Evolutionary conservation across 2,329 filamentous ascomycete species (phyloP).

Genomic region (Domatiomyces globalis): DNA sequence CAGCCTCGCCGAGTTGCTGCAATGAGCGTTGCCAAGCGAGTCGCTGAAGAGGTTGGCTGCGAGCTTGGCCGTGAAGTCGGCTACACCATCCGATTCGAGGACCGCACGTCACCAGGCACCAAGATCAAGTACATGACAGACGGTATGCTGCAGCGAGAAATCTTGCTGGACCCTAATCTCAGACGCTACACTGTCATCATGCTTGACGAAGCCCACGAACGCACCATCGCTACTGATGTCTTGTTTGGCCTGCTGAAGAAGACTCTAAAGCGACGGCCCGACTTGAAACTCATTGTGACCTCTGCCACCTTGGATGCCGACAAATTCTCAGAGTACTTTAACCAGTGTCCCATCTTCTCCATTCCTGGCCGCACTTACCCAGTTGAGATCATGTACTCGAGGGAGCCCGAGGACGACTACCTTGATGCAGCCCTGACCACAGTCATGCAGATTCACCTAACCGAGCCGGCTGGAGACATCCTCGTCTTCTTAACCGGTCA

Average conservation of each 20-base stretch:
- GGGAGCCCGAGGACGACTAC: conserved; percentile 91
- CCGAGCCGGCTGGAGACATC: conserved; percentile 83
- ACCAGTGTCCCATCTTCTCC: conserved; percentile 88
- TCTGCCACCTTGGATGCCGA: conserved; percentile 93
- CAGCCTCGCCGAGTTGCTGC: conserved; percentile 92
- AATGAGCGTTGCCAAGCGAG: conserved; percentile 97
- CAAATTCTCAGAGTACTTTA: conserved; percentile 94
- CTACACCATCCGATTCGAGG: conserved; percentile 95
- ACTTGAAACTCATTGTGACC: conserved; percentile 90
- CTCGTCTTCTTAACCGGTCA: conserved; percentile 94
- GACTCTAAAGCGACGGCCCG: conserved; percentile 67
- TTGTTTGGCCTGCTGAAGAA: conserved; percentile 91
- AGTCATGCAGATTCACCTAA: conserved; percentile 95
- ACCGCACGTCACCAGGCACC: conserved; percentile 73
- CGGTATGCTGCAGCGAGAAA: conserved; percentile 92
- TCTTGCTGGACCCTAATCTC: conserved; percentile 79
- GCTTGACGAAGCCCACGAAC: conserved; percentile 94
- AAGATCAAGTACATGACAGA: conserved; percentile 99
- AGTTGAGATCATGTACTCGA: conserved; percentile 88
- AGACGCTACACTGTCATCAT: conserved; percentile 91
- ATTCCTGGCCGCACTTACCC: conserved; percentile 92
- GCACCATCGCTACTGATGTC: conserved; percentile 90
- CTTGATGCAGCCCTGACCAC: conserved; percentile 87
- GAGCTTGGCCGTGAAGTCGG: conserved; percentile 82
- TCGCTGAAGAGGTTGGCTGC: conserved; percentile 89